Percentiles rank a stretch among this genome's conserved stretches.
Conservation (phyloP, 1,284 basidiomycete species). For the Cutaneotrichosporon sp. region DNA sequence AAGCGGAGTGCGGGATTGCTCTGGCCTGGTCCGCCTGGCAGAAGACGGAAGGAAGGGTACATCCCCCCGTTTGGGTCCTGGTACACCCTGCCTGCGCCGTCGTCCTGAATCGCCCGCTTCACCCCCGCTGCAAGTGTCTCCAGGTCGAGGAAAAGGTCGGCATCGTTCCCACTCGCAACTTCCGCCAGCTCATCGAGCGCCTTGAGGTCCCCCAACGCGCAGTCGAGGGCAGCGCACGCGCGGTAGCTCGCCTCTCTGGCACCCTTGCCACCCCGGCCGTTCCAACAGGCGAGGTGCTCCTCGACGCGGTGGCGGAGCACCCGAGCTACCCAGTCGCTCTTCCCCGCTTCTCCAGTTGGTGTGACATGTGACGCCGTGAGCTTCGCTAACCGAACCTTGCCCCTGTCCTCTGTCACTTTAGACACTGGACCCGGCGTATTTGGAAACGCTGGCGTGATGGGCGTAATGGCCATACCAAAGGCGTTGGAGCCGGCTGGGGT, state of each 20-base stretch:
- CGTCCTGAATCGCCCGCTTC: constrained; percentile 1
- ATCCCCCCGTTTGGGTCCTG: constrained; percentile 6
- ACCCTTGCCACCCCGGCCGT: constrained; percentile 11
- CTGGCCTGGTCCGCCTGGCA: not conserved
- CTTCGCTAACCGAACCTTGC: constrained; percentile 31
- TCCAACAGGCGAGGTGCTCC: constrained; percentile 30
- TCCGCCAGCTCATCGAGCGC: constrained; percentile 31
- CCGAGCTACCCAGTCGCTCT: constrained; percentile 28
- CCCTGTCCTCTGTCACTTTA: constrained; percentile 7
- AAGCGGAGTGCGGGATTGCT: constrained; percentile 13
- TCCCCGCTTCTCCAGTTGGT: constrained; percentile 22
- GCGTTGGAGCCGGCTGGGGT: not conserved
- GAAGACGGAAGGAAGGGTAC: constrained; percentile 16
- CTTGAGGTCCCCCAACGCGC: constrained; percentile 31
- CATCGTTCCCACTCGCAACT: constrained; percentile 6
- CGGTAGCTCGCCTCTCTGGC: constrained; percentile 5
- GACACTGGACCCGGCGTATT: not conserved
- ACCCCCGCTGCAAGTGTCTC: constrained; percentile 24
- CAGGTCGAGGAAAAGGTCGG: constrained; percentile 35
- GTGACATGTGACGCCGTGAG: constrained; percentile 36
- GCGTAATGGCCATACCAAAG: not conserved
- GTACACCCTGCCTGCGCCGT: not conserved
- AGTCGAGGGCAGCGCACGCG: constrained; percentile 22
- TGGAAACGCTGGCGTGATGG: not conserved
- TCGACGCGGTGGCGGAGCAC: constrained; percentile 23